Conservation (phyloP, 2,329 filamentous ascomycete species). For the Claviceps lovelessii region DNA sequence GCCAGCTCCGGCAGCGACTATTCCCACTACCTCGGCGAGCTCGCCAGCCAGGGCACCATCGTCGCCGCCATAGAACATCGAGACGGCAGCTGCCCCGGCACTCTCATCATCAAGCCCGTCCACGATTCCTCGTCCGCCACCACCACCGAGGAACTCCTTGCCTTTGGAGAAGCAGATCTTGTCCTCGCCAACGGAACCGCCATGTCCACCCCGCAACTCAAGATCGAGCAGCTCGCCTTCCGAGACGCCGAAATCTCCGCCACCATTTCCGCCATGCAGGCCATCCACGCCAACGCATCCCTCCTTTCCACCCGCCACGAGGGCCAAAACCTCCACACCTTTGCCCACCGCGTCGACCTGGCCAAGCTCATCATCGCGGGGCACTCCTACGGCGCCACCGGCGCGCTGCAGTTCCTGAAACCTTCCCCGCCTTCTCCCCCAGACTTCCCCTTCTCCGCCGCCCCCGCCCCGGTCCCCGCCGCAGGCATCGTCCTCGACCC, state of each 20-base stretch:
- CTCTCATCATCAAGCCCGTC: constrained; percentile 17
- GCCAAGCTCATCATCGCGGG: constrained; percentile 42
- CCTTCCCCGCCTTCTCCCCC: constrained; percentile 19
- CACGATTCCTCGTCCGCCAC: constrained; percentile 2
- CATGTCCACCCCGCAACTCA: constrained; percentile 25
- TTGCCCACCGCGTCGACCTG: constrained; percentile 38
- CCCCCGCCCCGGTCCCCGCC: constrained; percentile 30
- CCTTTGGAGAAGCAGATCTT: constrained; percentile 23
- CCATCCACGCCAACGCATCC: constrained; percentile 24
- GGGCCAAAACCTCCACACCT: constrained; percentile 32
- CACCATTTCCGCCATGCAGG: constrained; percentile 24
- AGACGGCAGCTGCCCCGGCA: constrained; percentile 35
- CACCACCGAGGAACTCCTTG: constrained; percentile 19
- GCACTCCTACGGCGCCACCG: constrained; percentile 53
- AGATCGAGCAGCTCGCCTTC: constrained; percentile 33
- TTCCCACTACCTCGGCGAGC: constrained; percentile 34
- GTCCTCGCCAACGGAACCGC: constrained; percentile 11
- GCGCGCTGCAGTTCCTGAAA: constrained; percentile 45
- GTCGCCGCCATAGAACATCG: constrained; percentile 38
- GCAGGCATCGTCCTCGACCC: constrained; percentile 51
- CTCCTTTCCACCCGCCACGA: constrained; percentile 31
- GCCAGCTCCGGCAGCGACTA: constrained; percentile 37
- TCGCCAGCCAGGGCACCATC: constrained; percentile 34
- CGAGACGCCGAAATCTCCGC: constrained; percentile 36
- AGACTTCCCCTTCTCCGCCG: constrained; percentile 27